Conservation (phyloP, 2,329 filamentous ascomycete genomes). For the Aspergillus novofumigatus region DNA sequence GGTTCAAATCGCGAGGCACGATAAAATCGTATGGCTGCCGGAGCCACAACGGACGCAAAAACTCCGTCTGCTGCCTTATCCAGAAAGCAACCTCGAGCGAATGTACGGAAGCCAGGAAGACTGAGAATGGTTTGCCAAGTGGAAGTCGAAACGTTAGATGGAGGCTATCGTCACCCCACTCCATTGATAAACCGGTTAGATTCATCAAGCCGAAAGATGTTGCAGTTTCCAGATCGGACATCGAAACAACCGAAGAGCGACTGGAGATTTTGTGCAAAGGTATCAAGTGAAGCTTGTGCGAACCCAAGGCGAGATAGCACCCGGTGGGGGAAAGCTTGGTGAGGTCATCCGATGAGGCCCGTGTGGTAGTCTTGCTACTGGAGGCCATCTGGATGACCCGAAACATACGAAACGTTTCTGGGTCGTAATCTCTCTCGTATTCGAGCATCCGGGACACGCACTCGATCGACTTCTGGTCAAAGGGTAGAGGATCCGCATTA, state of each 20-base stretch:
- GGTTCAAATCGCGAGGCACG: conserved; percentile 54
- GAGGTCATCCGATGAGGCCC: conserved; percentile 62
- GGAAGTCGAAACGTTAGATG: conserved; percentile 62
- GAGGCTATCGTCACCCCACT: conserved; percentile 61
- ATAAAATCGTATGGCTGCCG: conserved; percentile 60
- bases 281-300: conserved; percentile 66
- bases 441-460: conserved; percentile 61
- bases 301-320: conserved; percentile 65
- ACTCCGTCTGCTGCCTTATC: conserved; percentile 58
- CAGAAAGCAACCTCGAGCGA: conserved; percentile 62
- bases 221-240: conserved; percentile 48
- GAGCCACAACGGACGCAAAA: conserved; percentile 62
- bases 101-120: conserved; percentile 61
- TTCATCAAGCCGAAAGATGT: conserved; percentile 61
- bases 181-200: conserved; percentile 56
- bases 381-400: conserved; percentile 62
- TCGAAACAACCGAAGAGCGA: conserved; percentile 52
- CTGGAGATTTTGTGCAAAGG: conserved; percentile 58
- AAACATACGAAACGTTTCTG: conserved; percentile 63
- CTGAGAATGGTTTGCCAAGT: conserved; percentile 50
- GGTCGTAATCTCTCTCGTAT: conserved; percentile 64
- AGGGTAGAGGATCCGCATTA: conserved; percentile 48
- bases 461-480: conserved; percentile 58
- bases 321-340: conserved; percentile 61
- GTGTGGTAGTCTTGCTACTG: conserved; percentile 48